A percentile compares a stretch with the other conserved stretches of the same genome.
Evolutionary conservation across 108 stramenopile genomes (phyloP).

Genomic region (Licmophora abbreviata): DNA sequence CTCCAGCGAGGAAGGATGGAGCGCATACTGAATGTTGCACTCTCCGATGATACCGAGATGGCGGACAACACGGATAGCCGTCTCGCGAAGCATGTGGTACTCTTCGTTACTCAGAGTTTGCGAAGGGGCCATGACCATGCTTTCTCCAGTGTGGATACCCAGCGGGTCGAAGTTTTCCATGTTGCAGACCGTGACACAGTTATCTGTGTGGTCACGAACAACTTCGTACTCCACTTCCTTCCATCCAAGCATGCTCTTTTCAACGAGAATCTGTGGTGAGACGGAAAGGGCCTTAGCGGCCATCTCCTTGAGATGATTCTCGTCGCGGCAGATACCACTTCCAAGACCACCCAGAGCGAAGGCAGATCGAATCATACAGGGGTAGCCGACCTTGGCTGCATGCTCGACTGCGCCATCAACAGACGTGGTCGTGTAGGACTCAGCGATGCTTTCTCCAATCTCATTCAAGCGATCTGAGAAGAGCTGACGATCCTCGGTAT

Average conservation of each 20-base stretch:
- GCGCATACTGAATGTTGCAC: conserved; percentile 99
- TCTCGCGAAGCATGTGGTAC: conserved; percentile 97
- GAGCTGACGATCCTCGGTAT: conserved; percentile 97
- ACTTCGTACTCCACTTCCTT: conserved; percentile 99
- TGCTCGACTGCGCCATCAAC: conserved; percentile 81
- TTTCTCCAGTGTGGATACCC: conserved; percentile 97
- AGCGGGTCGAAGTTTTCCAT: conserved; percentile 99
- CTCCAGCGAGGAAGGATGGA: conserved; percentile 87
- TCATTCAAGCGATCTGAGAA: conserved; percentile 90
- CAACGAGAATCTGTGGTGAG: conserved; percentile 93
- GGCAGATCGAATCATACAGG: conserved; percentile 95
- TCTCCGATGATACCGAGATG: conserved; percentile 97
- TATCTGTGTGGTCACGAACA: conserved; percentile 78
- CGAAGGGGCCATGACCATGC: conserved; percentile 97
- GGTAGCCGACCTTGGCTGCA: conserved; percentile 91
- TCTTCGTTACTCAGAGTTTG: conserved; percentile 95
- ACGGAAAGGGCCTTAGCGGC: conserved; percentile 82
- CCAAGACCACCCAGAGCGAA: conserved; percentile 98
- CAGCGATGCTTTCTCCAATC: conserved; percentile 95
- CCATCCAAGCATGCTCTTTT: conserved; percentile 96
- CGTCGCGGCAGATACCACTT: conserved; percentile 89
- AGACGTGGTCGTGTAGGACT: conserved; percentile 70
- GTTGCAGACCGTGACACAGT: conserved; percentile 99
- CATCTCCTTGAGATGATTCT: conserved; percentile 76
- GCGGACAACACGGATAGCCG: conserved; percentile 94